Base-by-base conservation (phyloP, 1,139 yeast species). In the Geotrichum klebahnii region DNA sequence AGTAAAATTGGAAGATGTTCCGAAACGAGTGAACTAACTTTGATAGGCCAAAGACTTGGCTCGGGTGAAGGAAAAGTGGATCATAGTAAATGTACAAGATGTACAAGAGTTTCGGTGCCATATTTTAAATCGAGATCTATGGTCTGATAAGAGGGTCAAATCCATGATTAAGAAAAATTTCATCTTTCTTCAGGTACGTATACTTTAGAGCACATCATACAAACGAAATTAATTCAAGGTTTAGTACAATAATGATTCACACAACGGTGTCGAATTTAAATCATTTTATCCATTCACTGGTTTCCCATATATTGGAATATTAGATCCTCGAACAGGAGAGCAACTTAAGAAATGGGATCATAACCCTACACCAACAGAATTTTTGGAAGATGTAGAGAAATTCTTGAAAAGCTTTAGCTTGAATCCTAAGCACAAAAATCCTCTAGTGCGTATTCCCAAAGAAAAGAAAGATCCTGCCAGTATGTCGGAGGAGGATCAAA, bases 241-340 rank as follows among this genome's bases (percentile, higher is more conserved):
- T 5, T 10, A 40, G 67, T 90, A 84, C 65, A 90, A 84, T 57
- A 74, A 74, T 46, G 94, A 85, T 59, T 82, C 94, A 1, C 78
- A 79, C 9, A 82, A 79, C 55, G 97, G 97, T 1, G 72, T 73
- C 55, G 78, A 75, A 54, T 92, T 87, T 64, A 63, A 75, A 20
- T 82, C 82, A 55, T 84, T 85, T 62, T 90, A 92, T 63, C 82
- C 84, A 3, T 72, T 81, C 47, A 67, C 74, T n/a, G 77, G 77
- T 24, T 83, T 73, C 62, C 99, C 99, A 1, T 97, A 92, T 64
- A 81, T 94, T 38, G 88, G 97, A 1, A 86, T 94, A 38, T 66
- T 94, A 50, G 99, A 94, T 64, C 97, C 98, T 1, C 79, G 90
- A 64, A 92, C 98, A 0, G 97, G 97, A 12, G 98, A 92, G 67